Evolutionary conservation across 2,329 filamentous ascomycete genomes (phyloP), one percentile per base, ranked within the genome.

Genomic region (Penicillium sp.): DNA sequence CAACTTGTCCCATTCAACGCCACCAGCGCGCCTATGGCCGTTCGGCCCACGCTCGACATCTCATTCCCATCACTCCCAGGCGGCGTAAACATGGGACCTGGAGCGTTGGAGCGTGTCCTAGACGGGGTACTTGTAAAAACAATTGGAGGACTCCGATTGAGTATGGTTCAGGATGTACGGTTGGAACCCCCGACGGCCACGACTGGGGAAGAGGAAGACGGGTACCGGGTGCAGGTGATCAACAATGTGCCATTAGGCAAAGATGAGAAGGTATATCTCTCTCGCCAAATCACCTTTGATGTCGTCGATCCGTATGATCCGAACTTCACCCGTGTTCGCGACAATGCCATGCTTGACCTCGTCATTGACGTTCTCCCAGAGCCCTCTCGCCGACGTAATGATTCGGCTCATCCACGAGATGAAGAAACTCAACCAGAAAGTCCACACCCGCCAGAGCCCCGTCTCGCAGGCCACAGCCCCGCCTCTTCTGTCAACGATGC

Each of bases 211-310:
- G 50, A 66, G 35, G 63, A 65, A 21, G 76, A 77, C 38, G 75
- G 73, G 12, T 81, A 75, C 55, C 76, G 79, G 43, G 87, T 97
- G 42, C 90, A 89, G 57, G 89, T 89, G 44, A 87, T 96, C 61
- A 92, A 91, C 42, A 90, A 89, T 64, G 83, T 93, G 41, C 84
- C 89, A 1, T 80, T 99, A 4, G 93, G 93, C 4, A 88, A 89
- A 48, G 91, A 97, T 69, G 93, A 97, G 75, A 90, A 88, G 62
- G 86, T 97, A 21, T 90, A 90, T 70, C 84, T 97, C 62, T 83
- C 89, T 47, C 86, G 89, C 25, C 86, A 91, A 57, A 84, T 93
- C 27, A 86, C 91, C 29, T 86, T 89, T 57, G 88, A 90, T 63
- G 83, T 92, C 36, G 67, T 81, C 35, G 78, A 78, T 67, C 76